Base-by-base conservation (phyloP, 352 stramenopile genomes). In the Globisporangium viniferum region DNA sequence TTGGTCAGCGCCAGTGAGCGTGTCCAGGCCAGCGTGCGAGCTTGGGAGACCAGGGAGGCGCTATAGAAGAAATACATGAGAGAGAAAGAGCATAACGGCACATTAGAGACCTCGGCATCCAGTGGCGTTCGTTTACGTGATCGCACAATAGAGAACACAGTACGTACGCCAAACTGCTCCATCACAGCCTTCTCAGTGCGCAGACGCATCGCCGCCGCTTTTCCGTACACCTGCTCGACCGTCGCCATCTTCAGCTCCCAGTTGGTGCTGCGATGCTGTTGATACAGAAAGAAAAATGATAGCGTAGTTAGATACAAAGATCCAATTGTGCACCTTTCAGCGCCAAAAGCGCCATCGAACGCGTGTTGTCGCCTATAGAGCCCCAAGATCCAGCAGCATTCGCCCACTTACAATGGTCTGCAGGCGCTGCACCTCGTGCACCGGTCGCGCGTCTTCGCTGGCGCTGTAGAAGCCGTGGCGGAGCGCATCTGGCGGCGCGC, bases 171-270 rank as follows among this genome's bases (percentile, higher is more conserved):
- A 73, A 92, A 93, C 76, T 95, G 86, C 71, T 95, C 84, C 65
- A 95, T 78, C 62, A 95, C 76, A n/a, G 82, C 68, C 74, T 95
- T 95, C 58, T 95, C 88, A n/a, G 88, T 94, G 69, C 88, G 88
- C 68, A 95, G 72, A 76, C 88, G 88, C 88, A 95, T 95, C 66
- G 88, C 82, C 24, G 88, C 88, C n/a, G 80, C 88, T 75, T 94
- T 95, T 70, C 88, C 88, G 74, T 95, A 95, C 49, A 95, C 79
- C 73, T 95, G 88, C 77, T 95, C 88, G 8, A 95, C 88, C 62
- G 86, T 93, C 61, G 84, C 77, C 88, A 95, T 95, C 78, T 95
- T 95, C 58, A 91, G 73, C 74, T 95, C 86, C 83, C 86, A 95
- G 73, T 92, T 87, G 59, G 78, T 86, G 59, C 79, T 75, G 48